Conservation (phyloP, 768 basidiomycete species). For the Exsudoporus frostii region DNA sequence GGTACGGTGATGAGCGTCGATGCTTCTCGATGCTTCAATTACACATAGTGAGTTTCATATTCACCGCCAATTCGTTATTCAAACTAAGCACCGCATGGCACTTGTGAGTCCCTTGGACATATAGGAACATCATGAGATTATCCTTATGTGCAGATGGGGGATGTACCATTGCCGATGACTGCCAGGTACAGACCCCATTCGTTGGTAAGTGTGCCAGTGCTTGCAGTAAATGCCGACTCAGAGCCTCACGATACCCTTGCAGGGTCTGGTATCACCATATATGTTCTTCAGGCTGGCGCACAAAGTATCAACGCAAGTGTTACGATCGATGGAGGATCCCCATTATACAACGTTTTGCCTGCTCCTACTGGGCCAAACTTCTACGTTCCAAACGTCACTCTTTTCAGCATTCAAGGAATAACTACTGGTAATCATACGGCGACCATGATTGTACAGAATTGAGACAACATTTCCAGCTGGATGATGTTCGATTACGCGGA, state of each 20-base stretch:
- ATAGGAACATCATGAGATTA: neutral
- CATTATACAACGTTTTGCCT: slow-evolving; percentile 4
- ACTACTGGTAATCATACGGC: slow-evolving; percentile 13
- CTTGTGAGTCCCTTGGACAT: slow-evolving; percentile 1
- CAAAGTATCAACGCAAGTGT: slow-evolving; percentile 17
- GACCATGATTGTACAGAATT: slow-evolving; percentile 10
- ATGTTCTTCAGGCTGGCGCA: slow-evolving; percentile 18
- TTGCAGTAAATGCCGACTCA: neutral
- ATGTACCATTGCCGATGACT: slow-evolving; percentile 9
- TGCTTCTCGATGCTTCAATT: slow-evolving; percentile 15
- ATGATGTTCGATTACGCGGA: slow-evolving; percentile 20
- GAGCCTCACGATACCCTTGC: neutral
- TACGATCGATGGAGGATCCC: slow-evolving; percentile 7
- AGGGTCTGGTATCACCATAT: slow-evolving; percentile 20
- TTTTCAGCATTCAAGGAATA: slow-evolving; percentile 13
- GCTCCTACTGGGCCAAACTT: slow-evolving; percentile 12
- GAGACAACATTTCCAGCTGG: slow-evolving; percentile 12
- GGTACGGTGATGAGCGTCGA: slow-evolving; percentile 10
- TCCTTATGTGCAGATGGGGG: slow-evolving; percentile 5
- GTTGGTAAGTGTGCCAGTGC: neutral
- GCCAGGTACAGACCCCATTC: slow-evolving; percentile 17
- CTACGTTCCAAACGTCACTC: slow-evolving; percentile 11
- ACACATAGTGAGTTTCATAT: slow-evolving; percentile 11
- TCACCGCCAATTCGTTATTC: neutral
- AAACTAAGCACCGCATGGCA: slow-evolving; percentile 1